Percentiles rank a stretch among this genome's conserved stretches.
phyloP scores from a whole-genome alignment of 371 early-diverging fungal species.

The Mucor velutinosus region DNA sequence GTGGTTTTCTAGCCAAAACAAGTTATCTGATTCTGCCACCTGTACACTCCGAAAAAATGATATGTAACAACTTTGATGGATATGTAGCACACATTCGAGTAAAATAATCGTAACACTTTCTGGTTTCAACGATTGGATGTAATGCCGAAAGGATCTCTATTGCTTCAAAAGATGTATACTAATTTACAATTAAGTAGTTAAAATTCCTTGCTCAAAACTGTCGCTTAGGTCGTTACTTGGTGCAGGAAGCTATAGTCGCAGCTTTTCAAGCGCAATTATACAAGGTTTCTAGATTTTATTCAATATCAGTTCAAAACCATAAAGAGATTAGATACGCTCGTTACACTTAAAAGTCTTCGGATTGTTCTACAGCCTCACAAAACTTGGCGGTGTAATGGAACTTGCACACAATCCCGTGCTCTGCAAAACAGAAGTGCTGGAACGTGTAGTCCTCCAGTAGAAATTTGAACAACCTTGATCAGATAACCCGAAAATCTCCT shows the following conservation, averaged over 20 bases:
- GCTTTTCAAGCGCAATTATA: background rate
- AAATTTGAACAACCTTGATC: background rate
- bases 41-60: background rate
- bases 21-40: background rate
- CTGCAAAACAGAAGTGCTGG: background rate
- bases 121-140: background rate
- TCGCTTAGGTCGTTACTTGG: no score
- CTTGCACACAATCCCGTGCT: background rate
- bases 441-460: background rate
- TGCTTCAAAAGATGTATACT: no score
- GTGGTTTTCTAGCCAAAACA: no score
- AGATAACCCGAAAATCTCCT: background rate
- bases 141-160: no score
- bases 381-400: background rate
- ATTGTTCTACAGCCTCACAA: background rate
- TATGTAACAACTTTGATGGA: background rate
- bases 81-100: background rate
- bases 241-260: background rate
- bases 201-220: no score
- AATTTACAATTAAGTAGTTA: no score
- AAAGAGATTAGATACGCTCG: background rate
- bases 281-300: background rate
- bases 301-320: background rate
- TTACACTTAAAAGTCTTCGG: background rate
- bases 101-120: background rate